Conservation (phyloP, 495 filamentous ascomycete genomes). For the Penicillium paradoxum region DNA sequence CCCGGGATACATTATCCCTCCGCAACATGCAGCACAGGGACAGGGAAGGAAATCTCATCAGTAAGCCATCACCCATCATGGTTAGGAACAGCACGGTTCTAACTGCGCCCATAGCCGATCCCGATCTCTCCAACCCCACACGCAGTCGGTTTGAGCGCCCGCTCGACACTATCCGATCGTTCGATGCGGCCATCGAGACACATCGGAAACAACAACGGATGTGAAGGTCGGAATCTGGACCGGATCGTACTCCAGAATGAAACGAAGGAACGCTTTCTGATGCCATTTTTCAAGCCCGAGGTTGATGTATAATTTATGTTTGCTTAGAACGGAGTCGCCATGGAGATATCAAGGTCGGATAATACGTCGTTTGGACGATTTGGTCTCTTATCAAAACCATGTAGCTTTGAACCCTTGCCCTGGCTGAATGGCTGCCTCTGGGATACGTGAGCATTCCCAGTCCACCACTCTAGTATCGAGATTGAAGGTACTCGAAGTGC, state of each 20-base stretch:
- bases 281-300: constrained; percentile 4
- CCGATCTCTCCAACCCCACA: constrained; percentile 57
- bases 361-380: not conserved
- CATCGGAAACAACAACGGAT: constrained; percentile 26
- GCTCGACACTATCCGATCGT: constrained; percentile 85
- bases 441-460: no score
- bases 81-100: constrained; percentile 31
- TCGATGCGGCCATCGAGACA: constrained; percentile 83
- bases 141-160: constrained; percentile 82
- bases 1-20: constrained; percentile 51
- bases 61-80: constrained; percentile 42
- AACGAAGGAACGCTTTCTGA: constrained; percentile 13
- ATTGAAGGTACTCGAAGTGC: no score
- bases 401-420: no score
- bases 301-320: constrained; percentile 11
- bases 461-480: no score
- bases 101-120: constrained; percentile 28
- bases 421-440: no score
- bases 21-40: constrained; percentile 75
- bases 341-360: not conserved
- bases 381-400: no score
- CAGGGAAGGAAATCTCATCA: constrained; percentile 72
- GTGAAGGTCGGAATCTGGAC: constrained; percentile 2
- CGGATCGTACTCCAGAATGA: not conserved
- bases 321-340: not conserved